Percentiles rank a stretch among this genome's conserved stretches.
These are phyloP conservation scores for Polyrhizophydium stewartii DNA, from an alignment of 371 early-diverging fungal genomes.

Conservation along the genomic window DNA sequence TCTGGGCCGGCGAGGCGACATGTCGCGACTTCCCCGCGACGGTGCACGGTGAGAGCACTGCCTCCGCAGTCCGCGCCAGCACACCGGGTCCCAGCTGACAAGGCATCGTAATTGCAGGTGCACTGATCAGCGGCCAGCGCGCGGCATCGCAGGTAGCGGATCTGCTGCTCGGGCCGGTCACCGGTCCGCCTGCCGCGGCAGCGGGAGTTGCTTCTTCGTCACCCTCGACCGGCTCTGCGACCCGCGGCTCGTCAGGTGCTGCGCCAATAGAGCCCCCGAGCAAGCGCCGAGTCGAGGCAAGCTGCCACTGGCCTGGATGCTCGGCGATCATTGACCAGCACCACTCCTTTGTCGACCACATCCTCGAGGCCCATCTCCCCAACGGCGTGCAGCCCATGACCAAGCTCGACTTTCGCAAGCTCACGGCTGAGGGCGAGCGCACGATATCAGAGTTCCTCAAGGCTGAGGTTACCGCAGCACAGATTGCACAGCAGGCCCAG, in stretches of 20 bases:
- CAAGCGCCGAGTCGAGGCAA: background rate
- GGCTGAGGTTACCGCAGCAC: too few relatives aligned
- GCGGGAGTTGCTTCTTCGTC: too few relatives aligned
- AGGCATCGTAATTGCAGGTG: slow-evolving; percentile 17
- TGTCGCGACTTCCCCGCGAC: slow-evolving; percentile 16
- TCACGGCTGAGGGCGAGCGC: too few relatives aligned
- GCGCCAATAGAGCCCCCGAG: too few relatives aligned
- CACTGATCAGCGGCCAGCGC: slow-evolving; percentile 18
- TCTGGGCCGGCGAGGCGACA: slow-evolving; percentile 29
- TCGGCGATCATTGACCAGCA: background rate
- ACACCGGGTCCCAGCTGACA: too few relatives aligned
- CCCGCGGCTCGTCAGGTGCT: too few relatives aligned
- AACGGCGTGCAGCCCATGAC: background rate
- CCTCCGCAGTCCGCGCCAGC: too few relatives aligned
- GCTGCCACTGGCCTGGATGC: background rate
- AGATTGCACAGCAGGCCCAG: too few relatives aligned
- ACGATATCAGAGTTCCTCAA: too few relatives aligned
- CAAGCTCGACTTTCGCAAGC: too few relatives aligned
- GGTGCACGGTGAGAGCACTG: slow-evolving; percentile 16
- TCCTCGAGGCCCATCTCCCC: background rate
- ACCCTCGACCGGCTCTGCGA: too few relatives aligned
- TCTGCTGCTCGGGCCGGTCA: slow-evolving; percentile 13
- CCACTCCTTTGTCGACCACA: background rate
- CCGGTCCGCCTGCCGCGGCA: too few relatives aligned
- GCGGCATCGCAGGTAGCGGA: slow-evolving; percentile 17